Evolutionary conservation across 495 filamentous ascomycete species (phyloP), one percentile per base, ranked within the genome.

Genomic region (Hyaloscypha bicolor): DNA sequence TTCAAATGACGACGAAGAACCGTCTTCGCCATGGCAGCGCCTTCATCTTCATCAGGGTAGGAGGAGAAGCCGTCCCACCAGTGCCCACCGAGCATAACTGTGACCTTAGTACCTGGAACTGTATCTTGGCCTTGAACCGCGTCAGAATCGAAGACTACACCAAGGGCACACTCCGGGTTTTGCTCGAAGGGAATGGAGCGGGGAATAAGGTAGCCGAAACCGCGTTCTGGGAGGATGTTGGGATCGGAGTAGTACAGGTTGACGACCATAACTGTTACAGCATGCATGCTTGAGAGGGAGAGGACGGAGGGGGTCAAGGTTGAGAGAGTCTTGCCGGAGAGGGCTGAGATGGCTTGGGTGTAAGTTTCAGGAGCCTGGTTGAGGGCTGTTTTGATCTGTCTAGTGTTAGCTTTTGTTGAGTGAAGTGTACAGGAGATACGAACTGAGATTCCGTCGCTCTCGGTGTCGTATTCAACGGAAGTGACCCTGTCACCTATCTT

Each of bases 1-100:
- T 80, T 79, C 4, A 99, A 77, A 72, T 99, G 95, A 33, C 93
- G 83, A 51, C 80, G 73, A 4, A 98, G 79, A 58, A 94, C 80
- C 9, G 78, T 75, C 31, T 82, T 82, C 21, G 94, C 93, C 84
- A 94, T 89, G 2, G 72, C 70, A 33, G 87, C 78, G 25, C 88
- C 92, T 63, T 89, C 79, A 12, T 88, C 82, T 66, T 85, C 80
- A 0, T 91, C 91, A 53, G 81, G 81, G 48, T 80, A 79, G 0
- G 73, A 55, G 16, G 78, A 75, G 30, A 82, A 76, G 52, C 76
- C 82, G 69, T 92, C 86, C 94, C 94, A 98, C 80, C 90, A 93
- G 78, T 97, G 94, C 6, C 95, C 95, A 60, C 95, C 95, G 29
- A 98, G 77, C 91, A 99, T 96, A 60, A 98, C 91, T 16, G 94